These are phyloP conservation scores for Excoecaria cochinchinensis DNA, from an alignment of 345 rosid genomes.

Conservation along the genomic window DNA sequence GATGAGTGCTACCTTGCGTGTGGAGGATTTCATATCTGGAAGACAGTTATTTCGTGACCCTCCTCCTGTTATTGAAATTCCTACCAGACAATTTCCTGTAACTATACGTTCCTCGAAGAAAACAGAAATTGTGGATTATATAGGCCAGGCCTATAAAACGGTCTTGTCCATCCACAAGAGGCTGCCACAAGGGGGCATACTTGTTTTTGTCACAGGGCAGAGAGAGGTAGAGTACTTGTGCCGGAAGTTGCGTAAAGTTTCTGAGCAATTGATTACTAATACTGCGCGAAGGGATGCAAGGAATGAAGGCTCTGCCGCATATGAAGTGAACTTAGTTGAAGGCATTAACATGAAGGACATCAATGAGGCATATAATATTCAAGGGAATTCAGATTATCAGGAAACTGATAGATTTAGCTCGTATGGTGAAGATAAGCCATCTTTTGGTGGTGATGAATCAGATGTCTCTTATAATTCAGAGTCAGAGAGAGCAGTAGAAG, in stretches of 20 bases:
- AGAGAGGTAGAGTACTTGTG: slow-evolving; percentile 89
- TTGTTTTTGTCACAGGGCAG: slow-evolving; percentile 94
- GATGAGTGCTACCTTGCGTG: too few species aligned
- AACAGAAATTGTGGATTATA: too few species aligned
- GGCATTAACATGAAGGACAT: slow-evolving; percentile 69
- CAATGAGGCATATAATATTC: slow-evolving; percentile 63
- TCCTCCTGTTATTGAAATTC: too few species aligned
- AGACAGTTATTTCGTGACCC: too few species aligned
- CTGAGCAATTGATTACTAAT: slow-evolving; percentile 42
- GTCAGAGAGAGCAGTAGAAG: too few species aligned
- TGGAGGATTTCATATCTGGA: too few species aligned
- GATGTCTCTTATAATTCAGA: too few species aligned
- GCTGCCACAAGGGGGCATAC: too few species aligned
- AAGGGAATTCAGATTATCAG: slow-evolving; percentile 32
- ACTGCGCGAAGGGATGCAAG: slow-evolving; percentile 27
- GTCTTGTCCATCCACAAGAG: too few species aligned
- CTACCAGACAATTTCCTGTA: slow-evolving; percentile 79
- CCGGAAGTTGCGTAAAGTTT: slow-evolving; percentile 56
- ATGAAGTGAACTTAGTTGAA: slow-evolving; percentile 36
- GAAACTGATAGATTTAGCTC: slow-evolving; percentile 54
- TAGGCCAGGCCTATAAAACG: too few species aligned
- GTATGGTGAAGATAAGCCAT: slow-evolving; percentile 49
- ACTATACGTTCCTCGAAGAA: slow-evolving; percentile 69
- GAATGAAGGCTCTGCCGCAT: slow-evolving; percentile 27
- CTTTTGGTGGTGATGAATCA: too few species aligned